Base-by-base conservation (phyloP, 495 filamentous ascomycete genomes). In the Talaromyces adpressus region DNA sequence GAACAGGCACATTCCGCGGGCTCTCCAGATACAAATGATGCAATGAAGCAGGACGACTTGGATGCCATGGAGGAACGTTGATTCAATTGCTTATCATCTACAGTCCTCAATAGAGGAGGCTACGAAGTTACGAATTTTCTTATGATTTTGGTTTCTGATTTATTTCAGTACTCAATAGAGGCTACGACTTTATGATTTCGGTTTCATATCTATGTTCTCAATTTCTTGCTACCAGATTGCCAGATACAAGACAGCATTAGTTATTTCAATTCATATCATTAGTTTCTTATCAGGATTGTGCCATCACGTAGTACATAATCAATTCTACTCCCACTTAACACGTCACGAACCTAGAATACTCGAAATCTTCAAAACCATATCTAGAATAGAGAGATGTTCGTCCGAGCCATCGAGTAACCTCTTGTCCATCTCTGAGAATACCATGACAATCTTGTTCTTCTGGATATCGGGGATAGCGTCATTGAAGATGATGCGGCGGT, bases 391-490 rank as follows among this genome's bases (percentile, higher is more conserved):
- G 22, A 99, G 75, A 70, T 98, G 92, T 75, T 99, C 94, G 70
- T 99, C 95, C 3, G 91, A 88, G n/a, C 94, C 94, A 73, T 99
- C 95, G n/a, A 95, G 89, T 57, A 99, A 74, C 59, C 94, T 83
- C 81, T 96, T 97, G 68, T 99, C 94, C 59, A 92, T 79, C 72
- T 97, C 93, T 0, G 91, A 96, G 70, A 99, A 98, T 23, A 91
- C 81, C 67, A 89, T 82, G 27, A 92, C 87, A 64, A 99, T 96
- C 77, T 87, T 89, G 69, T 91, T 93, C 79, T 99, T 99, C 68
- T 94, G 88, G 11, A 83, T 76, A 70, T 97, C 90, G 0, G 86
- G 83, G 22, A 96, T 86, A 32, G 84, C 78, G 70, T 98, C 94
- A 68, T 95, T 90, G 73, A 87, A 92, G 6, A 98, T 78, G 54